These are phyloP conservation scores for Podila clonocystis DNA, from an alignment of 192 early-diverging fungal species.

Conservation along the genomic window DNA sequence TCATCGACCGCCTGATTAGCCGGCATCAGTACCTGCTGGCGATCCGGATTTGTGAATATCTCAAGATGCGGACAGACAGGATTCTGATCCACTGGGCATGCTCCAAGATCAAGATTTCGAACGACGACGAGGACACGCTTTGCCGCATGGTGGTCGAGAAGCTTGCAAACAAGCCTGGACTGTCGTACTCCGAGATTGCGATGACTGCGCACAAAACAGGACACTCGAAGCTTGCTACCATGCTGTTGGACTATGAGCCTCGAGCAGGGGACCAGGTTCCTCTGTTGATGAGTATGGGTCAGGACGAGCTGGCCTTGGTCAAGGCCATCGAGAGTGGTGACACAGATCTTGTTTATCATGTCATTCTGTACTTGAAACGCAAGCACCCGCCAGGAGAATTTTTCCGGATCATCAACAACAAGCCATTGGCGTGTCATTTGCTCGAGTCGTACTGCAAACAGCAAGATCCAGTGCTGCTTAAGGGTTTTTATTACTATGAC, in stretches of 20 bases:
- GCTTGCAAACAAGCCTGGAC: conserved; percentile 71
- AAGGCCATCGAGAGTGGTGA: conserved; percentile 97
- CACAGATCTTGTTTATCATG: conserved; percentile 94
- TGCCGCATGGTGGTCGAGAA: conserved; percentile 84
- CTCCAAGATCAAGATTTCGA: conserved; percentile 87
- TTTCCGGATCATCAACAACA: conserved; percentile 84
- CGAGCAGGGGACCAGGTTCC: conserved; percentile 95
- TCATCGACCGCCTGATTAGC: conserved; percentile 85
- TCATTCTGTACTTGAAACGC: conserved; percentile 89
- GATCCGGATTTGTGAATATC: conserved; percentile 82
- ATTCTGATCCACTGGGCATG: conserved; percentile 98
- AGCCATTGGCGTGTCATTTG: conserved; percentile 84
- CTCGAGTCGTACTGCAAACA: conserved; percentile 87
- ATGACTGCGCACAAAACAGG: conserved; percentile 89
- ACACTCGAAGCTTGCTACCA: conserved; percentile 84
- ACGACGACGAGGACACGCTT: conserved; percentile 89
- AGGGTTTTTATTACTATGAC: conserved; percentile 98
- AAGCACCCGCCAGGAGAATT: conserved; percentile 88
- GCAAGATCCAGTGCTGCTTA: conserved; percentile 79
- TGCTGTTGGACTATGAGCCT: conserved; percentile 93
- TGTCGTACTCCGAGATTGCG: conserved; percentile 94
- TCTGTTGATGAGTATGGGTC: conserved; percentile 91
- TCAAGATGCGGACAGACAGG: conserved; percentile 80
- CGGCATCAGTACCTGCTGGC: conserved; percentile 90
- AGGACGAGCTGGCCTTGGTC: conserved; percentile 86